Evolutionary conservation across 2,329 filamentous ascomycete genomes (phyloP), one percentile per base, ranked within the genome.

Genomic region (Xylaria sp.): DNA sequence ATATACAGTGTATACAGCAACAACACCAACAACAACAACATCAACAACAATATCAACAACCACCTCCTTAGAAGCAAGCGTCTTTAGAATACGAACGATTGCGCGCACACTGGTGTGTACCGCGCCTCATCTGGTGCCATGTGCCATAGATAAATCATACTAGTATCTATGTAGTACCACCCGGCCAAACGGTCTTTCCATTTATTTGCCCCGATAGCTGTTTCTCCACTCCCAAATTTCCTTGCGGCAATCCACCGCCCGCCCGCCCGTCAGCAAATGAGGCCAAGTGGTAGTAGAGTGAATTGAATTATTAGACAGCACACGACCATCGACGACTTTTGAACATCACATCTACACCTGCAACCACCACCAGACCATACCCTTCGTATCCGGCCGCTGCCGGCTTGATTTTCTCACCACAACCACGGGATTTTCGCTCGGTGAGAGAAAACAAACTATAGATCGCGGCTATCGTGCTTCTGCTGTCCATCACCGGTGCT

Each of bases 401-500:
- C n/a, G n/a, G n/a, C n/a, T n/a, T n/a, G n/a, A n/a, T n/a, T n/a
- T n/a, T n/a, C n/a, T n/a, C n/a, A n/a, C n/a, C n/a, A n/a, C n/a
- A n/a, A n/a, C n/a, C n/a, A n/a, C n/a, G n/a, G n/a, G n/a, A n/a
- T n/a, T n/a, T n/a, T n/a, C n/a, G n/a, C n/a, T n/a, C n/a, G n/a
- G n/a, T n/a, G n/a, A n/a, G n/a, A n/a, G n/a, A n/a, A n/a, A n/a
- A n/a, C n/a, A n/a, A n/a, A n/a, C n/a, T n/a, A n/a, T n/a, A n/a
- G n/a, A 46, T 49, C 17, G 11, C 6, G 17, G 31, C 42, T 37
- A 1, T 35, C n/a, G 14, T 23, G 38, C 28, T 19, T 23, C 19
- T 23, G 23, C 25, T 25, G 35, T 52, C 67, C 64, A 68, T 68
- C 69, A 7, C 4, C 12, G 42, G 42, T 17, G 43, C 17, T 21